Conservation (phyloP, 2,329 filamentous ascomycete species). For the Bipolaris bicolor region DNA sequence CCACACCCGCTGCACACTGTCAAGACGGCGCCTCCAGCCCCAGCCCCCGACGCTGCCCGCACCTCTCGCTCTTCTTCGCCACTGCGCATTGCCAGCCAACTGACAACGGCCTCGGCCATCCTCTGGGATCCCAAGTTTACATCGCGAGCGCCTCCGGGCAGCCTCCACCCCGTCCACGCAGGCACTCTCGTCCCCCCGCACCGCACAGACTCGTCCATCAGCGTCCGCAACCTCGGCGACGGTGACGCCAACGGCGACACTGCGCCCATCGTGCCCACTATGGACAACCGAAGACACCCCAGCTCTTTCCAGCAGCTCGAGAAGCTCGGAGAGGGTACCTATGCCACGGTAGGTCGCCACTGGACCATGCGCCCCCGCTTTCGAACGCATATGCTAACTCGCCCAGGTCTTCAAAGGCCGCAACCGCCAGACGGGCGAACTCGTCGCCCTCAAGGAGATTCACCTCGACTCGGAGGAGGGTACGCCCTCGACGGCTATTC, state of each 20-base stretch:
- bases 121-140: constrained; percentile 59
- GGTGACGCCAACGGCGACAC: constrained; percentile 53
- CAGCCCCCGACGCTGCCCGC: constrained; percentile 15
- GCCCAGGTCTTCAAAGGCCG: constrained; percentile 94
- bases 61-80: constrained; percentile 17
- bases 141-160: constrained; percentile 53
- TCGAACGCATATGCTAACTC: constrained; percentile 23
- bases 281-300: constrained; percentile 92
- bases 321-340: constrained; percentile 96
- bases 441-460: constrained; percentile 97
- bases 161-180: constrained; percentile 56
- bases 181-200: constrained; percentile 55
- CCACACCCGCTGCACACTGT: constrained; percentile 1
- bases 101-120: constrained; percentile 57
- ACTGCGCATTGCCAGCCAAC: constrained; percentile 53
- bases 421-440: constrained; percentile 94
- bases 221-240: constrained; percentile 55
- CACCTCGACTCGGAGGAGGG: constrained; percentile 98
- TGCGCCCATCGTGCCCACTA: constrained; percentile 51
- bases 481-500: constrained; percentile 94
- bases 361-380: too few relatives aligned
- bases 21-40: constrained; percentile 24
- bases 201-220: constrained; percentile 60
- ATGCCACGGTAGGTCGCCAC: constrained; percentile 79
- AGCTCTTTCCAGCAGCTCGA: constrained; percentile 99